phyloP scores from a whole-genome alignment of 768 basidiomycete species.

The Boletus edulis region DNA sequence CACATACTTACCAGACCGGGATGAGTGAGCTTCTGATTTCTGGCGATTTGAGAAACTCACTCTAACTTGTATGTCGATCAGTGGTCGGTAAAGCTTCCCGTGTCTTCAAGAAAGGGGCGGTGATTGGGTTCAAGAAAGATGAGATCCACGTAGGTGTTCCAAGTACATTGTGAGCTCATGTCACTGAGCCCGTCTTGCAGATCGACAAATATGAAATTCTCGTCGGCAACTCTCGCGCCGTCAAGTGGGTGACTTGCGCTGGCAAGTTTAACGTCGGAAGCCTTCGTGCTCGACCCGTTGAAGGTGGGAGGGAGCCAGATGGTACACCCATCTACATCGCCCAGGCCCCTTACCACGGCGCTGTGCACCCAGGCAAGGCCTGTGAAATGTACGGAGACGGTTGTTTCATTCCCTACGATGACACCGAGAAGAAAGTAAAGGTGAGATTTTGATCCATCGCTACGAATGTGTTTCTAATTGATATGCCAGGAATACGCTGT shows the following conservation, averaged over 20 bases:
- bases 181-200: slow-evolving; percentile 34
- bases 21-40: slow-evolving; percentile 39
- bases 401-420: slow-evolving; percentile 56
- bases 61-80: slow-evolving; percentile 24
- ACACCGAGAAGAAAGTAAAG: slow-evolving; percentile 49
- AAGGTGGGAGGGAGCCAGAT: slow-evolving; percentile 64
- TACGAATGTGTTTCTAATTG: background rate
- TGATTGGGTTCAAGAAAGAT: slow-evolving; percentile 58
- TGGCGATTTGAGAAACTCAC: background rate
- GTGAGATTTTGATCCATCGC: slow-evolving; percentile 29
- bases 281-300: slow-evolving; percentile 54
- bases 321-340: slow-evolving; percentile 62
- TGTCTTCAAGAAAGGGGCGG: slow-evolving; percentile 57
- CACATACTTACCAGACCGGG: slow-evolving; percentile 41
- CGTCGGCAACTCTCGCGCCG: slow-evolving; percentile 54
- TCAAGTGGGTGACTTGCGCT: slow-evolving; percentile 54
- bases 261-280: slow-evolving; percentile 44
- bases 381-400: slow-evolving; percentile 49
- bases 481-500: slow-evolving; percentile 39
- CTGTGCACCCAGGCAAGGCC: slow-evolving; percentile 63
- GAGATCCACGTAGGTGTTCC: slow-evolving; percentile 52
- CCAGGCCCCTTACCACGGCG: slow-evolving; percentile 50
- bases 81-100: slow-evolving; percentile 66
- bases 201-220: slow-evolving; percentile 65
- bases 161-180: background rate